phyloP scores from a whole-genome alignment of 164 flowering plant genomes.

The Berberis thunbergii region DNA sequence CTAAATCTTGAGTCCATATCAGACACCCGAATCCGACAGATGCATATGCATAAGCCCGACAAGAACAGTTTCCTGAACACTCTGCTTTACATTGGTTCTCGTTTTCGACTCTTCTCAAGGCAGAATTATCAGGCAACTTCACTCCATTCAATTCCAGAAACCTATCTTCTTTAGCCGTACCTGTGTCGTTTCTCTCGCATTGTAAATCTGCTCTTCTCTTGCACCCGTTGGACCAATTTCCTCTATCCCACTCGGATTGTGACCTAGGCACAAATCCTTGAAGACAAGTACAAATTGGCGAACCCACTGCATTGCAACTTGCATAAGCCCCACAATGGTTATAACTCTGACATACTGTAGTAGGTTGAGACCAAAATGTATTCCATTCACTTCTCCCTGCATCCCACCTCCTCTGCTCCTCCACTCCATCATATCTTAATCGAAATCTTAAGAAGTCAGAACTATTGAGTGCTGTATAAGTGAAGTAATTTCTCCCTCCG shows the following conservation, averaged over 20 bases:
- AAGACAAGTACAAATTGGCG: slow-evolving; percentile 8
- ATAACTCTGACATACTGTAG: background rate
- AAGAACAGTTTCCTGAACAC: background rate
- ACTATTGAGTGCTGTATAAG: slow-evolving; percentile 17
- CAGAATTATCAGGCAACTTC: background rate
- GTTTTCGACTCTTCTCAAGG: background rate
- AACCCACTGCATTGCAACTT: background rate
- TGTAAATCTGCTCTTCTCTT: slow-evolving; percentile 2
- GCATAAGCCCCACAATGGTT: slow-evolving; percentile 2
- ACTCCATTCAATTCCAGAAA: slow-evolving; percentile 2
- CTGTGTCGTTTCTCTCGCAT: slow-evolving; percentile 4
- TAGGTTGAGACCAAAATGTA: background rate
- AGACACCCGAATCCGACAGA: background rate
- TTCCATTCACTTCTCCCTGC: slow-evolving; percentile 1
- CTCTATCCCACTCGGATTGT: slow-evolving; percentile 1
- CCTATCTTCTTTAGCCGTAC: background rate
- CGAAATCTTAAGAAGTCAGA: background rate
- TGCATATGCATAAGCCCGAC: background rate
- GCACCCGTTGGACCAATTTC: slow-evolving; percentile 14
- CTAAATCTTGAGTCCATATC: background rate
- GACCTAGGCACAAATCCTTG: slow-evolving; percentile 10
- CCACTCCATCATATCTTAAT: background rate
- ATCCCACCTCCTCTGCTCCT: slow-evolving; percentile 1
- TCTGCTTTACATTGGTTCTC: background rate
- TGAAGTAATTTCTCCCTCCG: slow-evolving; percentile 22